phyloP scores from a whole-genome alignment of 176 grass and related monocot species.

The Thinopyrum elongatum region DNA sequence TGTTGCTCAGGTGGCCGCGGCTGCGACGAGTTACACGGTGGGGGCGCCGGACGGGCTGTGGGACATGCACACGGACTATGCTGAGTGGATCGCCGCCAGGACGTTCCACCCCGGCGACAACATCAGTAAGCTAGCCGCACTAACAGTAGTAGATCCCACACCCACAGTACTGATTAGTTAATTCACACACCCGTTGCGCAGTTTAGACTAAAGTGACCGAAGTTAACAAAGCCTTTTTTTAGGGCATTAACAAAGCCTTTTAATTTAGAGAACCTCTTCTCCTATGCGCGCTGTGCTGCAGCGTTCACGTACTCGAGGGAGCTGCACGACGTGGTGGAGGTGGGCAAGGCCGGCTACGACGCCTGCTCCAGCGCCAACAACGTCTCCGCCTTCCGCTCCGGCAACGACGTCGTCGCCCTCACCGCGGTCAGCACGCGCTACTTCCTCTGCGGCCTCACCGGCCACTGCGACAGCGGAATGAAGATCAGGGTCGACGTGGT shows the following conservation, averaged over 20 bases:
- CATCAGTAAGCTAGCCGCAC: neutral
- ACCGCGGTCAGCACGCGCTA: constrained; percentile 44
- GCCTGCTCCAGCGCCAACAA: constrained; percentile 50
- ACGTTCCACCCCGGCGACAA: constrained; percentile 56
- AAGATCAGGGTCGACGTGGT: constrained; percentile 61
- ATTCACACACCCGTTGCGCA: too few species aligned
- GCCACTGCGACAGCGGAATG: constrained; percentile 67
- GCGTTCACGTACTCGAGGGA: constrained; percentile 9
- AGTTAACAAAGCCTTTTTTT: too few species aligned
- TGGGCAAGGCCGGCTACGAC: constrained; percentile 37
- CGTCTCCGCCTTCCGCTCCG: constrained; percentile 39
- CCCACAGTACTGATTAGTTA: too few species aligned
- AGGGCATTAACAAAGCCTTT: too few species aligned
- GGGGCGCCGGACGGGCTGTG: constrained; percentile 67
- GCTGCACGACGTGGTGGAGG: constrained; percentile 78
- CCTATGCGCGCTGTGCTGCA: neutral
- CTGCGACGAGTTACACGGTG: constrained; percentile 50
- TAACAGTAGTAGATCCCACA: too few species aligned
- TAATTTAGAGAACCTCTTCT: neutral
- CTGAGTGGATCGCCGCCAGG: constrained; percentile 46
- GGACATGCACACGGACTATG: constrained; percentile 62
- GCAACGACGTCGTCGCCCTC: constrained; percentile 63
- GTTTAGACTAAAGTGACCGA: too few species aligned
- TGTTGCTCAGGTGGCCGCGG: neutral
- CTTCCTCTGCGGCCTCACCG: constrained; percentile 74